Evolutionary conservation across 805 yeast genomes (phyloP).

Genomic region (Wickerhamiella dianesei): DNA sequence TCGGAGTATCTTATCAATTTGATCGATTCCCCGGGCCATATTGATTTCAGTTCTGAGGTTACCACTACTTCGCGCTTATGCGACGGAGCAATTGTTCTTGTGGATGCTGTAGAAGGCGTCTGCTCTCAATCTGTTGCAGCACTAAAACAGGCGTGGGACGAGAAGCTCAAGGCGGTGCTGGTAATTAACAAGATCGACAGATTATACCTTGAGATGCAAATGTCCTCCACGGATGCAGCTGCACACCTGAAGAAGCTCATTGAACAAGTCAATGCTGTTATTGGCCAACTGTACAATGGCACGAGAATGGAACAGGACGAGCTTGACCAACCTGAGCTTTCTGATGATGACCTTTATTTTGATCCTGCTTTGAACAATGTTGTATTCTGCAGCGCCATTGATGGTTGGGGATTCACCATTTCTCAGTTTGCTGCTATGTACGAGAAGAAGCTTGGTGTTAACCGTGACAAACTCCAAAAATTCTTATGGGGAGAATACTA

Average conservation of each 20-base stretch:
- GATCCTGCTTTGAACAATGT: constrained; percentile 79
- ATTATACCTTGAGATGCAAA: constrained; percentile 62
- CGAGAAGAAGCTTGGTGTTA: constrained; percentile 72
- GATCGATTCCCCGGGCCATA: constrained; percentile 98
- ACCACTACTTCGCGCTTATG: constrained; percentile 91
- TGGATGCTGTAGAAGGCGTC: constrained; percentile 96
- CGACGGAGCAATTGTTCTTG: constrained; percentile 91
- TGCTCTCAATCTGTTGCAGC: constrained; percentile 96
- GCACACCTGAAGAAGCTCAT: constrained; percentile 61
- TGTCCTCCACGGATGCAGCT: constrained; percentile 77
- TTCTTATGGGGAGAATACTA: constrained; percentile 95
- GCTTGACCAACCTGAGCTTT: constrained; percentile 30
- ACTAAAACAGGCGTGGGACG: constrained; percentile 84
- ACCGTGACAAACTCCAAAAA: constrained; percentile 60
- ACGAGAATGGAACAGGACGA: constrained; percentile 29
- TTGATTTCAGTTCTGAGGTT: constrained; percentile 92
- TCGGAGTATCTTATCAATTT: constrained; percentile 77
- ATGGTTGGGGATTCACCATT: constrained; percentile 95
- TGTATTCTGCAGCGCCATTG: constrained; percentile 78
- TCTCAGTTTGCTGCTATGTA: constrained; percentile 80
- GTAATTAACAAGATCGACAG: constrained; percentile 89
- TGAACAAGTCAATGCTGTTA: constrained; percentile 89
- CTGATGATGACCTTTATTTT: constrained; percentile 81
- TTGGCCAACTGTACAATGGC: constrained; percentile 86
- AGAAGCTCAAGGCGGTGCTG: constrained; percentile 71